Conservation (phyloP, 1,284 basidiomycete genomes). For the Ceratobasidium sp. region DNA sequence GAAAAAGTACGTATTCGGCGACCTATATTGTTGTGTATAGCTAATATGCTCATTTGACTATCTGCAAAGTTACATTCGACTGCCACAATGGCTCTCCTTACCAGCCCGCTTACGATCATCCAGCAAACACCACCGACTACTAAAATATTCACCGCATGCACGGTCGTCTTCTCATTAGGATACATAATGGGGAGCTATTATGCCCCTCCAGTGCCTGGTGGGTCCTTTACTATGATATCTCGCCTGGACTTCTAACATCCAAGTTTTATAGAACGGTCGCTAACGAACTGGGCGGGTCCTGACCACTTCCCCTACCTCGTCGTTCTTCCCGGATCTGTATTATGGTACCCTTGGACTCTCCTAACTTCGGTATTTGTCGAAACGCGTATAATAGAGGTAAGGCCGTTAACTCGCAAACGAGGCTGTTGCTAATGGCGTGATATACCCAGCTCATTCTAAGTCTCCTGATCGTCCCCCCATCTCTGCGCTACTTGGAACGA, state of each 20-base stretch:
- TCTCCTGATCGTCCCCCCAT: slow-evolving; percentile 82
- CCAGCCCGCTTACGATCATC: slow-evolving; percentile 75
- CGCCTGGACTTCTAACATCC: slow-evolving; percentile 41
- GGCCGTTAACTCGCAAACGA: slow-evolving; percentile 54
- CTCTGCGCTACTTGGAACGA: slow-evolving; percentile 90
- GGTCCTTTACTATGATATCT: slow-evolving; percentile 57
- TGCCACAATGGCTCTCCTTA: slow-evolving; percentile 74
- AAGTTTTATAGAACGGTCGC: slow-evolving; percentile 17
- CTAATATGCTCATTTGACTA: not conserved
- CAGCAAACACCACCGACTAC: slow-evolving; percentile 83
- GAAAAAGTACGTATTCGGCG: slow-evolving; percentile 13
- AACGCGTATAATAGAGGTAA: slow-evolving; percentile 83
- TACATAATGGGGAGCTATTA: slow-evolving; percentile 58
- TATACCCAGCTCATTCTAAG: slow-evolving; percentile 77
- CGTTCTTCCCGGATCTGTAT: slow-evolving; percentile 84
- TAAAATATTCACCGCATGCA: slow-evolving; percentile 77
- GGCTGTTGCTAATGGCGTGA: slow-evolving; percentile 47
- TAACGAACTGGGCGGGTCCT: slow-evolving; percentile 39
- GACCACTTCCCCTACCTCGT: slow-evolving; percentile 79
- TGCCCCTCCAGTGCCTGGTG: slow-evolving; percentile 33
- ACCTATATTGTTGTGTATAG: not conserved
- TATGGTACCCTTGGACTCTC: slow-evolving; percentile 95
- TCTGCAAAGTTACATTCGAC: not conserved
- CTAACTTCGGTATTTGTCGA: slow-evolving; percentile 90
- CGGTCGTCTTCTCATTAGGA: slow-evolving; percentile 73